These are phyloP conservation scores for Fistulinella prunicolor DNA, from an alignment of 768 basidiomycete species.

Conservation along the genomic window DNA sequence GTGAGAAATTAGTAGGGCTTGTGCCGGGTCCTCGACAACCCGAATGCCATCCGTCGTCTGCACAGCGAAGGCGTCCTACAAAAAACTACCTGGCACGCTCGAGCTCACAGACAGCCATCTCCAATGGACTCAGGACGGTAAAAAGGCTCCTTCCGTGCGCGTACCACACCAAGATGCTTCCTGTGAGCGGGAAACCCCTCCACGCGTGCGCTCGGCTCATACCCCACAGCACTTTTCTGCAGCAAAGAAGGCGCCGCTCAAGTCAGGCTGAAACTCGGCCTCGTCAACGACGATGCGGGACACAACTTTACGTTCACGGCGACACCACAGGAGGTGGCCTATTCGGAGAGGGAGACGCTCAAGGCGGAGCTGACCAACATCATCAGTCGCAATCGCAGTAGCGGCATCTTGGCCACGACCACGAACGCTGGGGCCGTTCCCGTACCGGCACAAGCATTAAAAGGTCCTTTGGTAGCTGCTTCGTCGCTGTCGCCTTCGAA, in stretches of 20 bases:
- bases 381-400: conserved; percentile 67
- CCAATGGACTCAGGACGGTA: conserved; percentile 78
- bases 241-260: conserved; percentile 82
- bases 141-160: conserved; percentile 59
- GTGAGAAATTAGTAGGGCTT: no score
- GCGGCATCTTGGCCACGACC: conserved; percentile 13
- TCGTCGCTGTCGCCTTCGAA: conserved; percentile 18
- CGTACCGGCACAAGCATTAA: conserved; percentile 21
- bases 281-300: conserved; percentile 65
- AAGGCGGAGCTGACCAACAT: conserved; percentile 75
- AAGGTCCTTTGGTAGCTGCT: conserved; percentile 22
- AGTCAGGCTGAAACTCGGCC: conserved; percentile 72
- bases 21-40: not conserved
- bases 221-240: conserved; percentile 67
- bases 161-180: conserved; percentile 58
- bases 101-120: conserved; percentile 71
- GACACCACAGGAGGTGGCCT: conserved; percentile 53
- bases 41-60: conserved; percentile 64
- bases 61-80: conserved; percentile 79
- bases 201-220: conserved; percentile 5
- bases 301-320: conserved; percentile 83
- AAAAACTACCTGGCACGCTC: conserved; percentile 74
- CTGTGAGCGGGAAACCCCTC: conserved; percentile 45
- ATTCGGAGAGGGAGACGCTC: conserved; percentile 75
- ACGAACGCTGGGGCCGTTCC: conserved; percentile 11